Percentiles rank a stretch among this genome's conserved stretches.
These are phyloP conservation scores for Ceratocystis alfenasii DNA, from an alignment of 2,329 filamentous ascomycete genomes.

Conservation along the genomic window DNA sequence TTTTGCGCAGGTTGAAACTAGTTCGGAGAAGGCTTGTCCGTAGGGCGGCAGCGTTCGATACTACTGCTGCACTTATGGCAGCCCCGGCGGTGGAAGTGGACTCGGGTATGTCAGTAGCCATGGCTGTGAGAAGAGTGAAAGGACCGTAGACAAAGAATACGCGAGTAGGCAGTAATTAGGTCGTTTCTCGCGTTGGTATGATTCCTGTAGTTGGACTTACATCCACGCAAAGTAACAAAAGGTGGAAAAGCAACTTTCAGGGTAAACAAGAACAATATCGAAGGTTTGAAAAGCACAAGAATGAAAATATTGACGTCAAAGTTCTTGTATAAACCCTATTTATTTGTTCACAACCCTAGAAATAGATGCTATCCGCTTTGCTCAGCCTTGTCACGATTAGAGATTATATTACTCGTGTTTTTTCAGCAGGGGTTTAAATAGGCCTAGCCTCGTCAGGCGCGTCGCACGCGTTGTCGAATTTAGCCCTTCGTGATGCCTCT, in stretches of 20 bases:
- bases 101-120: background rate
- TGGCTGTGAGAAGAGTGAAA: background rate
- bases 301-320: background rate
- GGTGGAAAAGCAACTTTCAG: background rate
- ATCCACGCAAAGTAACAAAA: background rate
- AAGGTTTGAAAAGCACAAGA: background rate
- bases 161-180: no score
- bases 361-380: background rate
- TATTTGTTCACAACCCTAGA: background rate
- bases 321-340: background rate
- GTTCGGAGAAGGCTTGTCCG: slow-evolving; percentile 7
- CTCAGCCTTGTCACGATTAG: background rate
- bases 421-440: slow-evolving; percentile 8
- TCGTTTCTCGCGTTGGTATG: no score
- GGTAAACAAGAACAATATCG: background rate
- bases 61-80: slow-evolving; percentile 1
- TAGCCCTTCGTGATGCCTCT: background rate
- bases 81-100: background rate
- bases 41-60: slow-evolving; percentile 11
- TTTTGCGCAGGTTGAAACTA: slow-evolving; percentile 11
- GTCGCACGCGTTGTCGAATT: slow-evolving; percentile 12
- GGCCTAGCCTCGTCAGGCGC: slow-evolving; percentile 9
- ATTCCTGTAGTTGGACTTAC: background rate
- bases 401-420: background rate
- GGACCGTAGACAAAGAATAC: background rate